A percentile compares a stretch with the other conserved stretches of the same genome.
Conservation (phyloP, 225 moss, liverwort and hornwort genomes). For the Thuidium tamariscinum region DNA sequence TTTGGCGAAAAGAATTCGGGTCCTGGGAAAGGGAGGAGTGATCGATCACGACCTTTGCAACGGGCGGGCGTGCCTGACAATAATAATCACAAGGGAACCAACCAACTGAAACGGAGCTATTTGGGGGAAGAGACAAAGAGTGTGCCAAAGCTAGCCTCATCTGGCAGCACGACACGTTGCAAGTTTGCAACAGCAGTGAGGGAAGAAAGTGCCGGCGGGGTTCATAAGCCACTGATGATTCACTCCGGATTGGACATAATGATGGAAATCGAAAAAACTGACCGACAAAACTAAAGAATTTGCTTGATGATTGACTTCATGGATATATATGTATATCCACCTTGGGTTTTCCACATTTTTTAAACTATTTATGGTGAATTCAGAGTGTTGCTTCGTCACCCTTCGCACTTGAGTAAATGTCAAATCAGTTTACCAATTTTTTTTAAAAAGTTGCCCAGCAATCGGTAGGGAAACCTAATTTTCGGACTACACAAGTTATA, state of each 20-base stretch:
- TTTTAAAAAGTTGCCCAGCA: neutral
- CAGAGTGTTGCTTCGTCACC: neutral
- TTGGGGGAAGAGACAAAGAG: neutral
- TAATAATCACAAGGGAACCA: neutral
- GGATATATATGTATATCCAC: too few species aligned
- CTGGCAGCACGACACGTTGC: neutral
- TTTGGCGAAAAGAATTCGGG: neutral
- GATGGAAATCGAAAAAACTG: neutral
- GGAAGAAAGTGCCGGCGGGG: neutral
- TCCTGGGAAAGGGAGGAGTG: neutral
- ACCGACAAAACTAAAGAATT: neutral
- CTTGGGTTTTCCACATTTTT: neutral
- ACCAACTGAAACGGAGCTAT: neutral
- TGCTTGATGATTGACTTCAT: neutral
- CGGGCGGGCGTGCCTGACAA: neutral
- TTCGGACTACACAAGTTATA: neutral
- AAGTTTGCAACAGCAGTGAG: neutral
- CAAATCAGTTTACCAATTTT: neutral
- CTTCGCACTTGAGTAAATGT: neutral
- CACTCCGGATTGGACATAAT: neutral
- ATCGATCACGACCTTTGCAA: neutral
- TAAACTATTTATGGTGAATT: neutral
- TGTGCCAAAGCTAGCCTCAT: neutral
- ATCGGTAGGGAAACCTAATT: neutral
- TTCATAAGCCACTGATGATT: neutral